Conservation (phyloP, 1,284 basidiomycete species). For the Irpex sp. region DNA sequence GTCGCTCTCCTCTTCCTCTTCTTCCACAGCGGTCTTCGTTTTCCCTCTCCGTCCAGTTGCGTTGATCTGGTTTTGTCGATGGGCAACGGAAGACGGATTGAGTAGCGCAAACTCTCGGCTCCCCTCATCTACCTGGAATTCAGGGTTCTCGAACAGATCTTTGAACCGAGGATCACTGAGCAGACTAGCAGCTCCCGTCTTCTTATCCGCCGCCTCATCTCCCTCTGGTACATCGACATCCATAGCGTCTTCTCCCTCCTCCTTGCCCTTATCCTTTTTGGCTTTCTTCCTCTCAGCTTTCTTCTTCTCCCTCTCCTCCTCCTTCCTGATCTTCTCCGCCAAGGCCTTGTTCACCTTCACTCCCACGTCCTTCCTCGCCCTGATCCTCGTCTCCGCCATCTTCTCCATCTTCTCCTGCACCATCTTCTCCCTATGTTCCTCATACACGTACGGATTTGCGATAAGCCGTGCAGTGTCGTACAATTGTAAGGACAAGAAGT, state of each 20-base stretch:
- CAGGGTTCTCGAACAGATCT: constrained; percentile 91
- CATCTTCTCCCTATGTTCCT: constrained; percentile 87
- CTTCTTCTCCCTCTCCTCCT: constrained; percentile 68
- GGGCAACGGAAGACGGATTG: constrained; percentile 80
- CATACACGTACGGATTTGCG: constrained; percentile 94
- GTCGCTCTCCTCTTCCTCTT: constrained; percentile 88
- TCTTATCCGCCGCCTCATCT: constrained; percentile 31
- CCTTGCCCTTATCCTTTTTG: constrained; percentile 36
- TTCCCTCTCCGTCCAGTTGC: constrained; percentile 25
- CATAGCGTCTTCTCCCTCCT: constrained; percentile 36
- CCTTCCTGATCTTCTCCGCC: constrained; percentile 80
- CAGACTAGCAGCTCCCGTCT: constrained; percentile 36
- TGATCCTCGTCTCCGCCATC: constrained; percentile 90
- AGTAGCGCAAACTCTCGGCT: constrained; percentile 87
- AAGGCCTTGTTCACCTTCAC: constrained; percentile 93
- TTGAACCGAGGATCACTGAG: constrained; percentile 89
- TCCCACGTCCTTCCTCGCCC: constrained; percentile 62
- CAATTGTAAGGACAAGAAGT: constrained; percentile 93
- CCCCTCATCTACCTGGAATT: constrained; percentile 88
- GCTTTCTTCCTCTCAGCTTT: constrained; percentile 58
- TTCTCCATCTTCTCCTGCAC: constrained; percentile 91
- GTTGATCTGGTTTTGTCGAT: constrained; percentile 34
- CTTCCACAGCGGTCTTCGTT: constrained; percentile 79
- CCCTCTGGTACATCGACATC: constrained; percentile 41
- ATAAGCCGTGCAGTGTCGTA: constrained; percentile 96